Conservation (phyloP, 495 filamentous ascomycete species). For the Venustampulla echinocandica region DNA sequence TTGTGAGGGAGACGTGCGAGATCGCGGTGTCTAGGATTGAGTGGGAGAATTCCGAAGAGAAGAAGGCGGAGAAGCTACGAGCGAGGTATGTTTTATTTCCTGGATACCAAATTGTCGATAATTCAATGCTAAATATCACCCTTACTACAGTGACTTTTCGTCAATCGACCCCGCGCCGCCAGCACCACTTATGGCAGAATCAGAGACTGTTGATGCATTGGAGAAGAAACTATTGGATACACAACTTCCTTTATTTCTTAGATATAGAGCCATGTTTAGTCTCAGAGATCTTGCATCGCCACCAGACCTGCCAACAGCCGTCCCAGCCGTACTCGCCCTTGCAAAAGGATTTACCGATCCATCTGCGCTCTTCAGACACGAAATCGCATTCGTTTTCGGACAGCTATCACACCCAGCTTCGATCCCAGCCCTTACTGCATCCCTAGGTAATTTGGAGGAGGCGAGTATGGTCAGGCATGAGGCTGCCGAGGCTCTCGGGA, state of each 20-base stretch:
- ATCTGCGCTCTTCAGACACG: conserved; percentile 93
- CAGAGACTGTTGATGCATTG: conserved; percentile 59
- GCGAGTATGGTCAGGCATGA: conserved; percentile 96
- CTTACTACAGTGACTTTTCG: conserved; percentile 75
- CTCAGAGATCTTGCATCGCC: conserved; percentile 89
- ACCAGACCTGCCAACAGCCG: conserved; percentile 77
- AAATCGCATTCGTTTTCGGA: conserved; percentile 97
- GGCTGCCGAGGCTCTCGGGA: conserved; percentile 94
- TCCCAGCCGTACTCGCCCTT: conserved; percentile 73
- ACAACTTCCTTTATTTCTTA: conserved; percentile 69
- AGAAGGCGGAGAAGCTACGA: conserved; percentile 63
- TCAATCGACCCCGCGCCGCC: conserved; percentile 95
- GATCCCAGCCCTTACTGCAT: conserved; percentile 75
- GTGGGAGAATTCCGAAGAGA: conserved; percentile 75
- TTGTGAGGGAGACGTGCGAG: conserved; percentile 92
- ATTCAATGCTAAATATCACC: conserved; percentile 6
- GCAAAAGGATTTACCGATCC: conserved; percentile 80
- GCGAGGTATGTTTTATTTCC: conserved; percentile 51
- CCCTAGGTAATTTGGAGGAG: conserved; percentile 70
- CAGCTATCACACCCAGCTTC: conserved; percentile 94
- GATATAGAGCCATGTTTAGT: conserved; percentile 97
- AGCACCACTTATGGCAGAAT: conserved; percentile 66
- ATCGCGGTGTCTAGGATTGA: conserved; percentile 89
- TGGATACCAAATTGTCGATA: conserved; percentile 3
- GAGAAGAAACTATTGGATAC: conserved; percentile 72